A percentile compares a stretch with the other conserved stretches of the same genome.
phyloP scores from a whole-genome alignment of 2,329 filamentous ascomycete species.

The Paecilomyces dactylethromorphus region DNA sequence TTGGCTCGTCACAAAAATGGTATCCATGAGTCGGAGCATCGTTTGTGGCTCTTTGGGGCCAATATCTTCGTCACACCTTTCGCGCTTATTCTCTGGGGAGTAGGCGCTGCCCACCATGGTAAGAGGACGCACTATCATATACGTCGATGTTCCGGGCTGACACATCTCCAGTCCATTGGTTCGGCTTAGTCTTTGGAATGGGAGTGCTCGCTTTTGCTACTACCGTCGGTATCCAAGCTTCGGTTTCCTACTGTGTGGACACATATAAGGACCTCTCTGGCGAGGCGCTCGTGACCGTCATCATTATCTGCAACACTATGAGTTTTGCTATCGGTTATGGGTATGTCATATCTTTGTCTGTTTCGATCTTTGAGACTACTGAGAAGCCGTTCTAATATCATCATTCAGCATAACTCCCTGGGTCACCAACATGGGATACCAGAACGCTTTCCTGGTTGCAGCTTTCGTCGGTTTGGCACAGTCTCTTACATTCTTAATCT shows the following conservation, averaged over 20 bases:
- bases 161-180: conserved; percentile 35
- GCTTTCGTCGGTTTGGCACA: conserved; percentile 33
- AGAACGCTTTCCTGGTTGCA: conserved; percentile 40
- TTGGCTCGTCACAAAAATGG: conserved; percentile 16
- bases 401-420: conserved; percentile 37
- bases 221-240: conserved; percentile 38
- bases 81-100: conserved; percentile 24
- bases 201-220: conserved; percentile 40
- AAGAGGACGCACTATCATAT: neutral
- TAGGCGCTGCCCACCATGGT: conserved; percentile 40
- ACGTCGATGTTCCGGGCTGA: neutral
- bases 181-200: conserved; percentile 45
- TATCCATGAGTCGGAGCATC: conserved; percentile 19
- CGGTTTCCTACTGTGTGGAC: conserved; percentile 44
- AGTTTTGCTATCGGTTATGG: conserved; percentile 37
- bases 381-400: neutral
- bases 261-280: conserved; percentile 43
- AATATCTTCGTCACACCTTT: conserved; percentile 6
- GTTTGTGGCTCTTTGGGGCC: conserved; percentile 13
- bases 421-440: conserved; percentile 35
- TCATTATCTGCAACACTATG: conserved; percentile 40
- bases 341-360: neutral
- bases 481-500: conserved; percentile 36
- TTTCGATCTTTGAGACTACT: neutral
- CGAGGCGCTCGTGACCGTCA: conserved; percentile 46